Percentiles rank a stretch among this genome's conserved stretches.
Evolutionary conservation across 2,329 filamentous ascomycete species (phyloP).

Genomic region (Zalaria sp.): DNA sequence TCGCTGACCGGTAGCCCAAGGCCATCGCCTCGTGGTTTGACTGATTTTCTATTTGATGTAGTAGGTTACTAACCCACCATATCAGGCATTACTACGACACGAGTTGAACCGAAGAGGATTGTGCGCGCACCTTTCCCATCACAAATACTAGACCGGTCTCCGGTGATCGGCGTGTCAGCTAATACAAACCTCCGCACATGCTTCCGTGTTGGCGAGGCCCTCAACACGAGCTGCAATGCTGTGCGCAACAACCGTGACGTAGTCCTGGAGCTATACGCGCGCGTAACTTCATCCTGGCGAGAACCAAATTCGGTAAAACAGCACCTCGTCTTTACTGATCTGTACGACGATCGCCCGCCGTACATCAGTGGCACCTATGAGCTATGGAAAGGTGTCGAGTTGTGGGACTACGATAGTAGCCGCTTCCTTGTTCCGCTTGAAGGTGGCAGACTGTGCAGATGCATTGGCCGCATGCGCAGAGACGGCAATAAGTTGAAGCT

Average conservation of each 20-base stretch:
- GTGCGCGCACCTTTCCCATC: constrained; percentile 37
- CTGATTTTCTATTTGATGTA: no score
- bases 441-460: constrained; percentile 28
- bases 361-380: constrained; percentile 34
- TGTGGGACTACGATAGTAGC: constrained; percentile 31
- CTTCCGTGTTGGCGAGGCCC: constrained; percentile 49
- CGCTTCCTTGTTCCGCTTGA: constrained; percentile 23
- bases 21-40: no score
- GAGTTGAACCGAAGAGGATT: constrained; percentile 26
- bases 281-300: constrained; percentile 43
- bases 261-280: constrained; percentile 49
- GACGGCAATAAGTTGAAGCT: constrained; percentile 29
- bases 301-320: constrained; percentile 36
- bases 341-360: constrained; percentile 45
- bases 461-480: constrained; percentile 33
- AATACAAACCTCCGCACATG: constrained; percentile 40
- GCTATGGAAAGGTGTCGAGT: constrained; percentile 29
- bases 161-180: constrained; percentile 38
- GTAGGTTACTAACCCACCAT: no score
- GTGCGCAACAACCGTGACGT: constrained; percentile 33
- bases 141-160: constrained; percentile 36
- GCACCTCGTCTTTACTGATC: constrained; percentile 48
- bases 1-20: no score
- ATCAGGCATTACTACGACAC: no score
- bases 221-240: constrained; percentile 33